Base-by-base conservation (phyloP, 352 stramenopile species). In the Globisporangium perplexum region DNA sequence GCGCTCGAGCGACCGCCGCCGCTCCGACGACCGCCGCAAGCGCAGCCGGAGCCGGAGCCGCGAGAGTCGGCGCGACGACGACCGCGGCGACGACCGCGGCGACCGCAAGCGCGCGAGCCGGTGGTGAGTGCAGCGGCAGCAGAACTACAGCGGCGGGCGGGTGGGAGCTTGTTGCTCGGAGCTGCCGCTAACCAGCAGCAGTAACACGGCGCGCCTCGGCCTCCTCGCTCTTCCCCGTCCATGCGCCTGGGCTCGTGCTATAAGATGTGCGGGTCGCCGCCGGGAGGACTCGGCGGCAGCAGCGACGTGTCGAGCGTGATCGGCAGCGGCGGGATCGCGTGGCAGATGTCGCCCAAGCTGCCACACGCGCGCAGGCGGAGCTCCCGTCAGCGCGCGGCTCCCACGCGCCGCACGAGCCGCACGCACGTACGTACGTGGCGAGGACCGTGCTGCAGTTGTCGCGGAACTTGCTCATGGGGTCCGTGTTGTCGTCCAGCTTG, bases 221-320 rank as follows among this genome's bases (percentile, higher is more conserved):
- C 17, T 52, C 49, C 59, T 26, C 31, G 31, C n/a, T n/a, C n/a
- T n/a, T n/a, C n/a, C n/a, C n/a, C n/a, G n/a, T n/a, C n/a, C n/a
- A 11, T 38, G 31, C 12, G 31, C 14, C 52, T 38, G 53, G 59
- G 35, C 17, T 62, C 49, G n/a, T 26, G 54, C 18, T 46, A 55
- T 51, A 24, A 47, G 15, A 43, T 45, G 8, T 55, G 46, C 30
- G 63, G 62, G 26, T 50, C 51, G 43, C 28, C 66, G 14, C 57
- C 41, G 57, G 49, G n/a, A 36, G 31, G 1, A 1, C 11, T 14
- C 31, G 31, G 31, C 31, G 85, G 56, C 17, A 90, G 55, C 28
- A 92, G 62, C 30, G 79, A 93, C 47, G 65, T 86, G 61, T 93
- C 82, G 8, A 87, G 55, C 47, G 83, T 71, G 30, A 92, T 57